phyloP scores from a whole-genome alignment of 2,329 filamentous ascomycete genomes.

The Iodosphaeria phyllophila region DNA sequence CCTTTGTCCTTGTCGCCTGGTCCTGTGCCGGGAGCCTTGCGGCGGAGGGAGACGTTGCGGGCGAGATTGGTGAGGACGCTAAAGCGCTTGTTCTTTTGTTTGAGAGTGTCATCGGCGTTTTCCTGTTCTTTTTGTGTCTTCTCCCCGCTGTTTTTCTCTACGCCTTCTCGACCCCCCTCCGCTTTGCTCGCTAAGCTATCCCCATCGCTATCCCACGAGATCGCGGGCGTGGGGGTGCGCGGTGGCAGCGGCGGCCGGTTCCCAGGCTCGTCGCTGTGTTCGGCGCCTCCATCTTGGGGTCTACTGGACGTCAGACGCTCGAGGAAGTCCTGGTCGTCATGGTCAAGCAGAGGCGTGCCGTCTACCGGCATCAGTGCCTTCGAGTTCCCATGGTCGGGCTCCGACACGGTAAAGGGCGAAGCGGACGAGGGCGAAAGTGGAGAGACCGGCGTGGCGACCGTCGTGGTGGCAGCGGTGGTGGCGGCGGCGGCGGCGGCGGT shows the following conservation, averaged over 20 bases:
- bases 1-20: too few relatives aligned
- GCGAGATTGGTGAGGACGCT: slow-evolving; percentile 17
- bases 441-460: slow-evolving; percentile 2
- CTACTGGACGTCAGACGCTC: slow-evolving; percentile 31
- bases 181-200: slow-evolving; percentile 14
- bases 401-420: slow-evolving; percentile 10
- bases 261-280: slow-evolving; percentile 22
- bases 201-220: slow-evolving; percentile 26
- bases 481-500: slow-evolving; percentile 5
- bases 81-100: slow-evolving; percentile 19
- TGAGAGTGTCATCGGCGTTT: slow-evolving; percentile 13
- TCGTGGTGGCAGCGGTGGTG: slow-evolving; percentile 3
- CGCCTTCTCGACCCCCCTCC: too few relatives aligned
- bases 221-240: slow-evolving; percentile 28
- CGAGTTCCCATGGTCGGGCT: too few relatives aligned
- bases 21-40: slow-evolving; percentile 5
- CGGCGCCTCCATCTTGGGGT: slow-evolving; percentile 8
- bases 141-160: slow-evolving; percentile 10
- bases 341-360: slow-evolving; percentile 28
- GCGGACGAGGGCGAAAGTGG: slow-evolving; percentile 4
- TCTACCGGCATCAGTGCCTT: slow-evolving; percentile 7
- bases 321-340: slow-evolving; percentile 40
- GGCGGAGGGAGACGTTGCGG: slow-evolving; percentile 12
- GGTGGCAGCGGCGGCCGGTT: slow-evolving; percentile 35
- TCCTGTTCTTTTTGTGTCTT: slow-evolving; percentile 11